phyloP scores from a whole-genome alignment of 2,329 filamentous ascomycete species.

The Neopestalotiopsis sp. region DNA sequence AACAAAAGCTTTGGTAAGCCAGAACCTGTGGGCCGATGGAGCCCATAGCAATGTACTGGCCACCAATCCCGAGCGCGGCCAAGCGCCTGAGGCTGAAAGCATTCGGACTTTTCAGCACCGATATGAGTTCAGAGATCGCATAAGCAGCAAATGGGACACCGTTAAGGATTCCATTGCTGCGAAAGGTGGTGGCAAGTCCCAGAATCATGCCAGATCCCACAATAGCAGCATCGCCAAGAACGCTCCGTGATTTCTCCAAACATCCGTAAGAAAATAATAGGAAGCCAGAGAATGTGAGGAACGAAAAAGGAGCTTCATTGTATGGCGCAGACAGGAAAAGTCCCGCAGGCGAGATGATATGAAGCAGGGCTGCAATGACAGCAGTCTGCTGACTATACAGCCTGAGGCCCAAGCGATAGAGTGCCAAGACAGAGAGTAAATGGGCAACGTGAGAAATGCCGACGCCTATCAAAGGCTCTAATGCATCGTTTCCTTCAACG shows the following conservation, averaged over 20 bases:
- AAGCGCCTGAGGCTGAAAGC: conserved; percentile 56
- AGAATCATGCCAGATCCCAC: conserved; percentile 72
- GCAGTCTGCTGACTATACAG: conserved; percentile 62
- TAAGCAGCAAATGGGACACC: conserved; percentile 77
- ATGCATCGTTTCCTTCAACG: conserved; percentile 25
- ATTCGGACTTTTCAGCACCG: conserved; percentile 41
- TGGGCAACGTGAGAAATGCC: conserved; percentile 76
- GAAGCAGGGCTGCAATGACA: conserved; percentile 73
- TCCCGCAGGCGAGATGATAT: conserved; percentile 86
- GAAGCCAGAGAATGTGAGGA: conserved; percentile 77
- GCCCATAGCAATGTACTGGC: conserved; percentile 69
- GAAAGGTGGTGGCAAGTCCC: conserved; percentile 73
- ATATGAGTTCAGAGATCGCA: conserved; percentile 45
- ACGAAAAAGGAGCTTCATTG: conserved; percentile 78
- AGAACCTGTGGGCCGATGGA: conserved; percentile 74
- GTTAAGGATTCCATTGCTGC: conserved; percentile 86
- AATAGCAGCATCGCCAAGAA: conserved; percentile 52
- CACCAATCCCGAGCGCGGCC: conserved; percentile 66
- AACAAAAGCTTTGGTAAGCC: conserved; percentile 77
- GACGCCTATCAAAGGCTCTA: conserved; percentile 63
- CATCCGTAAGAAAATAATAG: conserved; percentile 66
- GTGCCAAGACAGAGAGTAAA: conserved; percentile 72
- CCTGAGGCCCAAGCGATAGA: conserved; percentile 69
- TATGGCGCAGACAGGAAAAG: conserved; percentile 90
- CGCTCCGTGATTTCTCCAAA: conserved; percentile 33